A percentile compares a stretch with the other conserved stretches of the same genome.
Evolutionary conservation across 2,329 filamentous ascomycete genomes (phyloP).

Genomic region (Calonectria pseudoturangicola): DNA sequence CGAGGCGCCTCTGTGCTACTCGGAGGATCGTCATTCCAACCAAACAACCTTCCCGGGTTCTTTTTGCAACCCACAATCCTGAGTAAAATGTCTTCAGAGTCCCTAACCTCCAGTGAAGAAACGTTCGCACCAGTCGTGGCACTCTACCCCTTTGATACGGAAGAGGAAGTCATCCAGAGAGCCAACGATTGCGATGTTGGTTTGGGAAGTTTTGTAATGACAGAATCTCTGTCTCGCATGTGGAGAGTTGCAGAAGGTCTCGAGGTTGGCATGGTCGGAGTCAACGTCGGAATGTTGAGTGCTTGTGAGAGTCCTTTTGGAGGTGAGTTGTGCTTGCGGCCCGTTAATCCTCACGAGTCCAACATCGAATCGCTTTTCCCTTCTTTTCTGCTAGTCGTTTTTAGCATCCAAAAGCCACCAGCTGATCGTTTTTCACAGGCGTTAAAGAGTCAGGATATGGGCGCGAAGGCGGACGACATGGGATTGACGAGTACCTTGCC

Average conservation of each 20-base stretch:
- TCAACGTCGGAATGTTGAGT: constrained; percentile 63
- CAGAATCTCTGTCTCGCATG: constrained; percentile 56
- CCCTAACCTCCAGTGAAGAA: constrained; percentile 79
- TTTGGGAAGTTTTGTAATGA: constrained; percentile 82
- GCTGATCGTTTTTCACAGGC: background rate
- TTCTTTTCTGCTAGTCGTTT: background rate
- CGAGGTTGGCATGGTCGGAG: constrained; percentile 60
- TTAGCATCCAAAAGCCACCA: constrained; percentile 65
- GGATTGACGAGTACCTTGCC: constrained; percentile 10
- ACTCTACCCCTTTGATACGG: constrained; percentile 79
- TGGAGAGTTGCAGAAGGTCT: constrained; percentile 65
- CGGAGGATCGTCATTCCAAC: constrained; percentile 74
- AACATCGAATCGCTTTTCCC: background rate
- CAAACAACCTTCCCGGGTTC: constrained; percentile 71
- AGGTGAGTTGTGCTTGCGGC: constrained; percentile 60
- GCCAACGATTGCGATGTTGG: constrained; percentile 80
- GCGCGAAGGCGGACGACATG: background rate
- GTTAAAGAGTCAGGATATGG: constrained; percentile 25
- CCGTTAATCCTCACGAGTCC: too few relatives aligned
- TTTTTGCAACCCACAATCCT: constrained; percentile 82
- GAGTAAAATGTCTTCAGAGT: constrained; percentile 77
- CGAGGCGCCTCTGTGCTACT: constrained; percentile 74
- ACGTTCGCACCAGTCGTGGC: constrained; percentile 82
- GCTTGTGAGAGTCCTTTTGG: constrained; percentile 77
- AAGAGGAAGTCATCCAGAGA: constrained; percentile 80